Evolutionary conservation across 2,329 filamentous ascomycete species (phyloP).

Genomic region (Metarhizium robertsii): DNA sequence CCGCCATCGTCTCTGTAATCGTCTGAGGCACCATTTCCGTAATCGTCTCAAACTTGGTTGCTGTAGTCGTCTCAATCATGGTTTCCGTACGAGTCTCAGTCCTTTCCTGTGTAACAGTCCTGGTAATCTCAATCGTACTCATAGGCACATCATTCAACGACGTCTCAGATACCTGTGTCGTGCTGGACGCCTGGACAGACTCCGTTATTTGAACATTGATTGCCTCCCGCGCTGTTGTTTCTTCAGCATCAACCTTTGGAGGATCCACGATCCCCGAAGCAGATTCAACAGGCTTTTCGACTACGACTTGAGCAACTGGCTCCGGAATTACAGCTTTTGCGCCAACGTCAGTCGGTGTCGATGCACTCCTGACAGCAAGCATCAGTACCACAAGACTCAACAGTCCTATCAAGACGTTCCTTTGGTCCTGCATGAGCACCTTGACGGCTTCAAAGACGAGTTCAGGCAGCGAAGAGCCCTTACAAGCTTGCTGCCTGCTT

Average conservation of each 20-base stretch:
- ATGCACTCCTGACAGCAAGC: conserved; percentile 31
- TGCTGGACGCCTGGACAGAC: conserved; percentile 2
- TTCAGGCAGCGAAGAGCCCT: conserved; percentile 41
- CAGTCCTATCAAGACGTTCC: conserved; percentile 48
- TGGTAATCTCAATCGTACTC: conserved; percentile 6
- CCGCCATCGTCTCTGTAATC: conserved; percentile 20
- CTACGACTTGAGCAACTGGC: not conserved
- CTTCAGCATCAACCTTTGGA: not conserved
- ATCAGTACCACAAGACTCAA: conserved; percentile 45
- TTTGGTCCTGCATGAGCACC: conserved; percentile 47
- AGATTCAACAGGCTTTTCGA: not conserved
- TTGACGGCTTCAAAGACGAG: conserved; percentile 43
- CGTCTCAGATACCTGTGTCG: conserved; percentile 1
- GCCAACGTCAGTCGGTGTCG: conserved; percentile 8
- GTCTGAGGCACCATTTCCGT: conserved; percentile 11
- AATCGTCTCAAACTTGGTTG: not conserved
- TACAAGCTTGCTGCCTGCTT: conserved; percentile 19
- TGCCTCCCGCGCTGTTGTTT: not conserved
- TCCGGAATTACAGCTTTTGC: not conserved
- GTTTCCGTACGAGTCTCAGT: conserved; percentile 17
- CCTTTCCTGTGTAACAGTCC: conserved; percentile 13
- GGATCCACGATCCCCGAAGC: not conserved
- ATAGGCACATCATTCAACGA: not conserved
- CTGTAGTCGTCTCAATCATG: conserved; percentile 7
- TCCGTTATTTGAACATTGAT: conserved; percentile 17